Evolutionary conservation across 1,284 basidiomycete genomes (phyloP), one percentile per base, ranked within the genome.

Genomic region (Dichomitus squalens): DNA sequence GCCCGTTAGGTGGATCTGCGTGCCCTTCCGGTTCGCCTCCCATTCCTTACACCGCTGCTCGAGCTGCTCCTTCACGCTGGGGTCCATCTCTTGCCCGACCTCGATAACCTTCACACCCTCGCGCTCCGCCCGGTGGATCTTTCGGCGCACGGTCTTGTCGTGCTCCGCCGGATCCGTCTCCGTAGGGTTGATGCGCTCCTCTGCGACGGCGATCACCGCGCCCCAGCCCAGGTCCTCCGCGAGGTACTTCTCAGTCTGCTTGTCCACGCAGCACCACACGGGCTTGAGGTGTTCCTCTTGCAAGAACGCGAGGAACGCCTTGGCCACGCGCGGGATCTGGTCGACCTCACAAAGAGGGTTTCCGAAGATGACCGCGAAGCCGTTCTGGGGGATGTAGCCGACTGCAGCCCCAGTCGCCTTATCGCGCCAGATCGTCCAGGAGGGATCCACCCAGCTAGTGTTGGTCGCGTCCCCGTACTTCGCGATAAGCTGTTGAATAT

Each of bases 381-480:
- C 61, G 48, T 70, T 65, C 53, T 70, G 63, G 2, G 66, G 64
- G 36, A 78, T 75, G 64, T 80, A 83, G 18, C 80, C 81, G 1
- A 82, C 70, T 0, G 79, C 80, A 0, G 78, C 79, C 21, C 80
- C 81, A 0, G 76, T 81, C 21, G 69, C 65, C 12, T 65, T 52
- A 60, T 83, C 77, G 39, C 80, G 73, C 81, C 81, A 84, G 23
- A 83, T 72, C 27, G 76, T 71, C 74, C 80, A 83, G n/a, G 79
- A 72, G n/a, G 79, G 77, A 63, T 84, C 81, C 14, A 80, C 72
- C 79, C 79, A 82, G 3, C 79, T 79, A 18, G 81, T 84, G 66
- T 82, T 83, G 58, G 80, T 78, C 35, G 81, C 79, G 60, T 83
- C 80, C 38, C 82, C 81, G 65, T 82, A 84, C 60, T 79, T 77